phyloP scores from a whole-genome alignment of 306 rosid species.

The Alnus rubra region DNA sequence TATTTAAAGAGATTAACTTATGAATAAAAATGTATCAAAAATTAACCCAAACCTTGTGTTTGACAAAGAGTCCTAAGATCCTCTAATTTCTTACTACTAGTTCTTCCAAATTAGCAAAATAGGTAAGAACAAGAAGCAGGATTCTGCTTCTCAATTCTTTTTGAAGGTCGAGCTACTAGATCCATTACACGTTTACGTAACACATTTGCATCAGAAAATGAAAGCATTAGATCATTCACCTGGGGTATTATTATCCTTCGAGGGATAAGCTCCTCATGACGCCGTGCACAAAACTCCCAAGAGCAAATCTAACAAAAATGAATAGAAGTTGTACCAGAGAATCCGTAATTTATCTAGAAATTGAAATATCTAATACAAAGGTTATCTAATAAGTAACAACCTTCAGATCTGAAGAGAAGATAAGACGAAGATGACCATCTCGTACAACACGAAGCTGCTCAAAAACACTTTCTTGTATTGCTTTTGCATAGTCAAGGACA shows the following conservation, averaged over 20 bases:
- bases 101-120: too few species aligned
- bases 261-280: conserved; percentile 96
- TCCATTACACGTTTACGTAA: too few species aligned
- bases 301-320: conserved; percentile 71
- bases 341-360: conserved; percentile 20
- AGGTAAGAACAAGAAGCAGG: too few species aligned
- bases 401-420: conserved; percentile 88
- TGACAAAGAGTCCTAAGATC: too few species aligned
- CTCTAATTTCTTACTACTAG: too few species aligned
- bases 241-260: conserved; percentile 89
- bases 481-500: conserved; percentile 92
- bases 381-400: conserved; percentile 27
- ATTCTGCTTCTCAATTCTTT: too few species aligned
- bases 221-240: conserved; percentile 42
- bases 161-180: too few species aligned
- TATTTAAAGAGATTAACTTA: too few species aligned
- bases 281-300: conserved; percentile 98
- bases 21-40: too few species aligned
- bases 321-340: conserved; percentile 7
- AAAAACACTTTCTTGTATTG: conserved; percentile 96
- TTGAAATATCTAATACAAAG: background rate
- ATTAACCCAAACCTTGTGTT: too few species aligned
- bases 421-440: conserved; percentile 92
- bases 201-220: background rate
- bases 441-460: conserved; percentile 98